Conservation (phyloP, 345 rosid genomes). For the Eucalyptus shirleyi region DNA sequence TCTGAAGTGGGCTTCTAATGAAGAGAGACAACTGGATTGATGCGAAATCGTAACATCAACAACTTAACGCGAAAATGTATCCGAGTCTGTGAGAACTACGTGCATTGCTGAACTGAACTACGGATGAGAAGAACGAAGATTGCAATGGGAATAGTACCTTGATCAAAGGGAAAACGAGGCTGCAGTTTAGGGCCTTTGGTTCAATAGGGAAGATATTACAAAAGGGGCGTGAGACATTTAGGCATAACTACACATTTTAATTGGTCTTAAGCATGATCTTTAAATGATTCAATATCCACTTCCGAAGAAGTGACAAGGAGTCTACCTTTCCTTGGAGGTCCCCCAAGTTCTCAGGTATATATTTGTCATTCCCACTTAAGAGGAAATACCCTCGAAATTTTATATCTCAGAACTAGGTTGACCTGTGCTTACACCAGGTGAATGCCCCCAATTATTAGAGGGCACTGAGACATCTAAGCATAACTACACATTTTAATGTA, state of each 20-base stretch:
- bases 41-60: neutral
- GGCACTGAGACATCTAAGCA: too few relatives aligned
- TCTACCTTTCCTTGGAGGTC: too few relatives aligned
- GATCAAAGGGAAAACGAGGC: neutral
- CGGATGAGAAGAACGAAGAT: neutral
- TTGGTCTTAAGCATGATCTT: too few relatives aligned
- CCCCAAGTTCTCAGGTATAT: too few relatives aligned
- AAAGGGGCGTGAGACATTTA: neutral
- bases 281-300: too few relatives aligned
- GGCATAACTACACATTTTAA: neutral
- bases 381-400: too few relatives aligned
- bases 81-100: neutral
- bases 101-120: neutral
- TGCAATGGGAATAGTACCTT: neutral
- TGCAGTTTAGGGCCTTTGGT: neutral
- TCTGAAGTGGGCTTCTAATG: neutral
- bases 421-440: fast-evolving
- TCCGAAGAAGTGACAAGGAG: fast-evolving
- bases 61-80: neutral
- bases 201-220: neutral
- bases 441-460: too few relatives aligned
- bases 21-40: neutral
- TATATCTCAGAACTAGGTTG: too few relatives aligned
- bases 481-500: neutral
- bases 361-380: too few relatives aligned